These are phyloP conservation scores for Misopates orontium DNA, from an alignment of 257 asterid genomes.

Conservation along the genomic window DNA sequence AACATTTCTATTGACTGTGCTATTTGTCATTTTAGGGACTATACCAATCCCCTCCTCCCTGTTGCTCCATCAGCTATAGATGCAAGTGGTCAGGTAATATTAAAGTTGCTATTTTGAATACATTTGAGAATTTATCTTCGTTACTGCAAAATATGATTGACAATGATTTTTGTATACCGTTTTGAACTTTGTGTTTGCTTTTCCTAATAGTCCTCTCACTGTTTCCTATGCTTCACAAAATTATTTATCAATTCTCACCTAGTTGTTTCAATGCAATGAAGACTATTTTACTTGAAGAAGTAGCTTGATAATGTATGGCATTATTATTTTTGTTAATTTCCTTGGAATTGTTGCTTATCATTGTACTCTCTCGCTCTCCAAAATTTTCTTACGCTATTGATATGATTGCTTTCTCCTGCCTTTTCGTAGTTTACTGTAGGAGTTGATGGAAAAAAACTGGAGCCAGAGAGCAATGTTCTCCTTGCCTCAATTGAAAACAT, in stretches of 20 bases:
- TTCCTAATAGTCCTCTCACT: background rate
- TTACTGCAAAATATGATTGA: background rate
- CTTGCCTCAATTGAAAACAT: constrained; percentile 97
- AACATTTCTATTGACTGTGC: constrained; percentile 9
- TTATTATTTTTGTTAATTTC: background rate
- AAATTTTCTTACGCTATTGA: background rate
- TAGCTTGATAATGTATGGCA: constrained; percentile 2
- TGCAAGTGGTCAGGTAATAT: constrained; percentile 83
- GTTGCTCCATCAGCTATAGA: constrained; percentile 96
- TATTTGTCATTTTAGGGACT: constrained; percentile 65
- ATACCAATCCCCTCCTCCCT: constrained; percentile 86
- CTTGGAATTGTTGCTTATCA: background rate
- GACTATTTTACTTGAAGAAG: constrained; percentile 14
- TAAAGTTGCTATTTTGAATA: constrained; percentile 15
- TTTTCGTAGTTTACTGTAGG: constrained; percentile 73
- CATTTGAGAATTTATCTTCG: constrained; percentile 1
- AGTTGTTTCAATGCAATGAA: constrained; percentile 5
- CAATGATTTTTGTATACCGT: background rate
- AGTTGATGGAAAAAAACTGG: constrained; percentile 81
- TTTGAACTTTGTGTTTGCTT: background rate
- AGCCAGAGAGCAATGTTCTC: constrained; percentile 94
- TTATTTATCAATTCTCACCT: constrained; percentile 11
- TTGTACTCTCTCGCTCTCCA: too few species aligned
- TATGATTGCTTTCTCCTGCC: constrained; percentile 24
- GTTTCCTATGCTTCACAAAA: constrained; percentile 4